Conservation (phyloP, 2,329 filamentous ascomycete genomes). For the Bipolaris bicolor region DNA sequence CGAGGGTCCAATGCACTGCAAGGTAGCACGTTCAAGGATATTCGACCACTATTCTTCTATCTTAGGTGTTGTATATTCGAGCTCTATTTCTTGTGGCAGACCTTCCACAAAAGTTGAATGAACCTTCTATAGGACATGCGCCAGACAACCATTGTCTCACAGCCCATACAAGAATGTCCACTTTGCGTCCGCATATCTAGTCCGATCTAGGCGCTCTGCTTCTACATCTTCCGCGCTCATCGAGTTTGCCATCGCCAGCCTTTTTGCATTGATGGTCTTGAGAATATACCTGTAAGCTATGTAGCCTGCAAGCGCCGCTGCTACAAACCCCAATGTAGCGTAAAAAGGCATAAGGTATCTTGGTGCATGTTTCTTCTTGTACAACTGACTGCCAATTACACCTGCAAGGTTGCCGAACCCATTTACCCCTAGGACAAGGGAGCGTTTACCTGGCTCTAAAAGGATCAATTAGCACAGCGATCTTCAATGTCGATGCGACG, state of each 20-base stretch:
- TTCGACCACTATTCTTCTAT: not conserved
- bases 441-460: constrained; percentile 27
- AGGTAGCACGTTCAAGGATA: not conserved
- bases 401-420: constrained; percentile 36
- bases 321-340: constrained; percentile 32
- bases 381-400: constrained; percentile 30
- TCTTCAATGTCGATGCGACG: too few species aligned
- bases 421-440: constrained; percentile 28
- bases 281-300: constrained; percentile 27
- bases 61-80: not conserved
- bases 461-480: not conserved
- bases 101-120: not conserved
- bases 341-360: constrained; percentile 29
- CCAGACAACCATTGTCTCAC: not conserved
- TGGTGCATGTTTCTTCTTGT: constrained; percentile 26
- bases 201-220: constrained; percentile 23
- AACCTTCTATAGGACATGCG: not conserved
- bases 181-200: constrained; percentile 32
- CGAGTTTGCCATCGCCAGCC: constrained; percentile 14
- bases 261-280: constrained; percentile 22
- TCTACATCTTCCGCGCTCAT: constrained; percentile 23
- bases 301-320: constrained; percentile 27
- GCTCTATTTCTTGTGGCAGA: not conserved
- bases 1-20: not conserved
- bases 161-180: constrained; percentile 36